Percentiles rank a stretch among this genome's conserved stretches.
These are phyloP conservation scores for Dillenia turbinata DNA, from an alignment of 164 flowering plant genomes.

Conservation along the genomic window DNA sequence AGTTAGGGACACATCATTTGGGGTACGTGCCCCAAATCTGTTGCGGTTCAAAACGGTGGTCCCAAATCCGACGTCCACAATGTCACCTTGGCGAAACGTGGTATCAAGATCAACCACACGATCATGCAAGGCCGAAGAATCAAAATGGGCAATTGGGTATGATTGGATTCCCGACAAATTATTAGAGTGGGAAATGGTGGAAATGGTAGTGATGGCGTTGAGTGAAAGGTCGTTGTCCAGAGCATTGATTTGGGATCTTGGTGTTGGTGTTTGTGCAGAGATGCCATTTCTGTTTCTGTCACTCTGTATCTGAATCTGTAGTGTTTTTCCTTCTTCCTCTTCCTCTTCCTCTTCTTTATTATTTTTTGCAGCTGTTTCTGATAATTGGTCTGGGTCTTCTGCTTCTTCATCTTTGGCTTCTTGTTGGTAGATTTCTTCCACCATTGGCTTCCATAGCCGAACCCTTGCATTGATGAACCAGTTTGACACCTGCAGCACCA, in stretches of 20 bases:
- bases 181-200: not conserved
- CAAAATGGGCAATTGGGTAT: too few species aligned
- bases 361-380: not conserved
- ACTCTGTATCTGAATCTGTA: not conserved
- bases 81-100: constrained; percentile 2
- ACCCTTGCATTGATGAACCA: constrained; percentile 62
- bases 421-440: constrained; percentile 53
- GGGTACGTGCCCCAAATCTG: constrained; percentile 17
- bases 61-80: constrained; percentile 9
- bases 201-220: constrained; percentile 14
- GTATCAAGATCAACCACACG: constrained; percentile 5
- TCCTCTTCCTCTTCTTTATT: constrained; percentile 9
- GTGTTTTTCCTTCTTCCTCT: constrained; percentile 16
- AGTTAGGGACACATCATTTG: constrained; percentile 34
- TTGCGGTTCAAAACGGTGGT: not conserved
- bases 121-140: not conserved
- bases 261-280: constrained; percentile 23
- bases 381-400: not conserved
- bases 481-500: constrained; percentile 35
- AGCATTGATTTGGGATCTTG: constrained; percentile 36
- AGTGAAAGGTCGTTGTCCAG: constrained; percentile 35
- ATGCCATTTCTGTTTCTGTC: constrained; percentile 3
- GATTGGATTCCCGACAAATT: too few species aligned
- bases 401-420: constrained; percentile 31
- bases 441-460: constrained; percentile 58